Evolutionary conservation across 176 grass and related monocot genomes (phyloP), one percentile per base, ranked within the genome.

Genomic region (Oryza nivara): DNA sequence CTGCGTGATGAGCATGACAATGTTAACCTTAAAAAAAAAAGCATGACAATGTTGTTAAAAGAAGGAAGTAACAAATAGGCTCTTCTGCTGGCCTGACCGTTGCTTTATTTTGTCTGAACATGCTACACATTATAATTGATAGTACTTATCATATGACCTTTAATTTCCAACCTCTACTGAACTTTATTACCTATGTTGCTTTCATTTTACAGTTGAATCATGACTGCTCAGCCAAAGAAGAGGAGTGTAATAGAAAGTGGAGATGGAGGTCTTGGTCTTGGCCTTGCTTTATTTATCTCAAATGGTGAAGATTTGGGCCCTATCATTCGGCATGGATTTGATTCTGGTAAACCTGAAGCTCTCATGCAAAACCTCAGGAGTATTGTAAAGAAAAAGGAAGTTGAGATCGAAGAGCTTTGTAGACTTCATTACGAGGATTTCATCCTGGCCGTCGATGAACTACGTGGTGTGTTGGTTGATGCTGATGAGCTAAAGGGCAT

Each of bases 331-430:
- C 88, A 95, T 25, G 79, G 88, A 0, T 98, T 98, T 34, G 89
- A 98, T 30, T 80, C 77, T 11, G 91, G 96, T 16, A 98, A 95
- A 75, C 96, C 96, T 4, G 96, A 98, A 45, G 87, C 85, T 34
- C 89, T 98, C 66, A 54, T 90, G 88, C 91, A 93, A 14, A 87
- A 85, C 75, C 89, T 98, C 19, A 86, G 83, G 86, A 90, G 79
- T 67, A 92, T 94, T 44, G 93, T 90, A 2, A 95, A 95, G 77
- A 98, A 95, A 65, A 98, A 98, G 38, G 93, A 98, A 69, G 86
- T 89, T 20, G 96, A 98, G 91, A 98, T 98, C 4, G 96, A 98
- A 54, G 93, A 95, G 80, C 77, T 94, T 7, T 98, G 96, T 58
- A 89, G 78, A 23, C 91, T 95, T 79, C 93, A 98, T 19, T 95